Base-by-base conservation (phyloP, 495 filamentous ascomycete genomes). In the Filosporella fistucella region DNA sequence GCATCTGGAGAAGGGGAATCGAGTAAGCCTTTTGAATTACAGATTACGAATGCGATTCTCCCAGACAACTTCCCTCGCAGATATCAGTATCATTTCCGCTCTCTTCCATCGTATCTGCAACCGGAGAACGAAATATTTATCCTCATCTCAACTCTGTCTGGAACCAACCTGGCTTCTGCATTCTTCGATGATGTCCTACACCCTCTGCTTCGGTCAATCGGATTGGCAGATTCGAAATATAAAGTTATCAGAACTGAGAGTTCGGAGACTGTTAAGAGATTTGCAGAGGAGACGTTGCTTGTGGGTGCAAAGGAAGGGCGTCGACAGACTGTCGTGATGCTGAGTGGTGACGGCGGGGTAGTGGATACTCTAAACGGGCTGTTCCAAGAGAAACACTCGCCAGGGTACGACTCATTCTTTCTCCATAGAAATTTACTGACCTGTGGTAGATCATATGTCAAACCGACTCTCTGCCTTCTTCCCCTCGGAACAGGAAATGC, bases 401-500 rank as follows among this genome's bases (percentile, higher is more conserved):
- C 52, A 42, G 45, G 33, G 58, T 61, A 54, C 34, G 24, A 24
- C 14, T 48, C 4, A 4, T 25, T 22, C 22, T 26, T 20, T 40
- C 33, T 10, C 17, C 2, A 10, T 44, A 2, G 12, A 0, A 17
- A 16, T 17, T 35, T 43, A 38, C 25, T 47, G 9, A 30, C 16
- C 14, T 16, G 13, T 29, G 16, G 39, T 22, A 49, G 39, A 42
- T 2, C 21, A n/a, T 45, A 47, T 47, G 52, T 49, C n/a, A 57
- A 56, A 1, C 86, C 87, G 0, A 70, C 68, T 2, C 67, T 96
- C 48, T 72, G 71, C 7, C 59, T 93, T 21, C 63, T 95, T 4
- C 84, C 89, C 1, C 73, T 90, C 14, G 91, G 91, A 2, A 95
- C 91, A 2, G 91, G 86, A 20, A 97, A 96, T 65, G 91, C 91